phyloP scores from a whole-genome alignment of 169 alveolate species.

The Plasmodium gaboni region DNA sequence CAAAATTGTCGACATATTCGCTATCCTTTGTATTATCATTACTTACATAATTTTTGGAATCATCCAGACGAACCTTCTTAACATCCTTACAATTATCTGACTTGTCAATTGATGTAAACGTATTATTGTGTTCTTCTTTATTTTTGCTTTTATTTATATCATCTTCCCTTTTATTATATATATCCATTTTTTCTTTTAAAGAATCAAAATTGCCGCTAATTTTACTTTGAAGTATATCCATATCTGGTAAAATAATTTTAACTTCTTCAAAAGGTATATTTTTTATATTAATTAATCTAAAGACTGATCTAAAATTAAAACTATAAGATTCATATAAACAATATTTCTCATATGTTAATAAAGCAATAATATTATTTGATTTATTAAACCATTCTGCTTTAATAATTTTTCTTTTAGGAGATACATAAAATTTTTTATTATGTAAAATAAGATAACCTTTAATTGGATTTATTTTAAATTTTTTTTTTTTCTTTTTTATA shows the following conservation, averaged over 20 bases:
- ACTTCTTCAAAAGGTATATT: constrained; percentile 12
- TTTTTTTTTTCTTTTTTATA: neutral
- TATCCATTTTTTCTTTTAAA: neutral
- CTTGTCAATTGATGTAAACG: no score
- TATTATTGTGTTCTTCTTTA: neutral
- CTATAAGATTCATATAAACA: neutral
- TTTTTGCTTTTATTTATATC: neutral
- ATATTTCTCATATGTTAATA: constrained; percentile 44
- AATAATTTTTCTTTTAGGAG: constrained; percentile 44
- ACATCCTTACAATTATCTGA: no score
- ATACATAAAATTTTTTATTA: constrained; percentile 11
- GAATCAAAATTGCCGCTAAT: constrained; percentile 3
- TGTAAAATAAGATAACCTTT: constrained; percentile 23
- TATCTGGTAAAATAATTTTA: constrained; percentile 43
- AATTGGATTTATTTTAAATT: constrained; percentile 11
- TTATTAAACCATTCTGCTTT: constrained; percentile 70
- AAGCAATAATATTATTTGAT: constrained; percentile 20
- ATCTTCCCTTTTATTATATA: neutral
- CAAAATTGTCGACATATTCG: neutral
- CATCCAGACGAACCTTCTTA: no score
- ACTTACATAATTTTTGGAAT: neutral
- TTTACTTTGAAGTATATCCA: constrained; percentile 19
- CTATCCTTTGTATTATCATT: neutral
- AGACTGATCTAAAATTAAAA: constrained; percentile 8
- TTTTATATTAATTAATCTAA: constrained; percentile 38